Conservation (phyloP, 2,329 filamentous ascomycete genomes). For the Magnaporthiopsis incrustans region DNA sequence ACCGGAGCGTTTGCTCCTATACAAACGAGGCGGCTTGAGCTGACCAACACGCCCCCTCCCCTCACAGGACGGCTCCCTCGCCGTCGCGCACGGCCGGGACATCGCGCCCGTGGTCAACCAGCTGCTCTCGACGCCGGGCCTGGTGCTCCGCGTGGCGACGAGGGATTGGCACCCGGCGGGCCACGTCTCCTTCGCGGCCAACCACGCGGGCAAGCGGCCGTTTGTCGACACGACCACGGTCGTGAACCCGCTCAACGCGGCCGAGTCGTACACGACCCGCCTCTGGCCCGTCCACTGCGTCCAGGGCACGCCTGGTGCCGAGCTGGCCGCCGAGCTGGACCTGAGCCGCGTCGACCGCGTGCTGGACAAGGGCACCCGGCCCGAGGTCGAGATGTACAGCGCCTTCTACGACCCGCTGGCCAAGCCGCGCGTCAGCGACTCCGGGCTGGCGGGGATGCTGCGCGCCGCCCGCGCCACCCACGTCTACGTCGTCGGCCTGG, state of each 20-base stretch:
- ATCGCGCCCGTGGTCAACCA: slow-evolving; percentile 65
- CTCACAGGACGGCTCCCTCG: slow-evolving; percentile 69
- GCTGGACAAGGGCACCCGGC: slow-evolving; percentile 70
- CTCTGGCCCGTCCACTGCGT: slow-evolving; percentile 93
- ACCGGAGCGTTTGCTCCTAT: not conserved
- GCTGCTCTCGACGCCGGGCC: slow-evolving; percentile 63
- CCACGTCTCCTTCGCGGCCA: slow-evolving; percentile 84
- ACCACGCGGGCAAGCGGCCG: slow-evolving; percentile 60
- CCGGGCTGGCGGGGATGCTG: slow-evolving; percentile 54
- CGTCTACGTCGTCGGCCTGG: slow-evolving; percentile 80
- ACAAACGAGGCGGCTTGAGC: not conserved
- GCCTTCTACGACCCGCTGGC: slow-evolving; percentile 78
- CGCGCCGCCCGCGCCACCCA: slow-evolving; percentile 55
- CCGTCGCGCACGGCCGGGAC: slow-evolving; percentile 64
- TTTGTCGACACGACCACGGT: slow-evolving; percentile 61
- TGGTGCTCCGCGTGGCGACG: slow-evolving; percentile 72
- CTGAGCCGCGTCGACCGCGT: slow-evolving; percentile 51
- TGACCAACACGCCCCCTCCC: not conserved
- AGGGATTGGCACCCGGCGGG: slow-evolving; percentile 80
- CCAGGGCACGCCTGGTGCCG: slow-evolving; percentile 62
- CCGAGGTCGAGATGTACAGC: slow-evolving; percentile 84
- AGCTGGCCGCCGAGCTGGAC: slow-evolving; percentile 66
- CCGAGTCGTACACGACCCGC: slow-evolving; percentile 55
- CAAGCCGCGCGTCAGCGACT: slow-evolving; percentile 50
- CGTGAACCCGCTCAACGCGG: slow-evolving; percentile 54